phyloP scores from a whole-genome alignment of 73 alveolate species.

The Paramecium pentaurelia region DNA sequence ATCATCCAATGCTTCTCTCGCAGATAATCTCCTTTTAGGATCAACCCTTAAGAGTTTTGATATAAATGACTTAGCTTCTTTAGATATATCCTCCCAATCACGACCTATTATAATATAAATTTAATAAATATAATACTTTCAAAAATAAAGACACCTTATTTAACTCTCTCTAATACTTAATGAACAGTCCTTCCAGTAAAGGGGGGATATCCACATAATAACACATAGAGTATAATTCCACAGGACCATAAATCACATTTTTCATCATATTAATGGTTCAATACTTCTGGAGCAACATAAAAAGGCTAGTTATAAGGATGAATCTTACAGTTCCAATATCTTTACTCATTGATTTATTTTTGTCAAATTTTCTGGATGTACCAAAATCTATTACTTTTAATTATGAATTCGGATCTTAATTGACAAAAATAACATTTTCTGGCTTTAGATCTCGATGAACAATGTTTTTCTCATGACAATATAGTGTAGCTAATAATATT shows the following conservation, averaged over 20 bases:
- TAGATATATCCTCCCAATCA: conserved; percentile 63
- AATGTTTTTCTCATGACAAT: conserved; percentile 82
- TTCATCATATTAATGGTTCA: conserved; percentile 62
- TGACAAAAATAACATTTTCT: conserved; percentile 82
- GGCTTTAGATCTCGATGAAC: conserved; percentile 94
- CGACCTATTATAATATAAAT: neutral
- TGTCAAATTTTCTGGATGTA: conserved; percentile 63
- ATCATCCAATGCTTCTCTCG: conserved; percentile 57
- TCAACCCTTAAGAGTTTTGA: conserved; percentile 58
- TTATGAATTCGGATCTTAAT: conserved; percentile 58
- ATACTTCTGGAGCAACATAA: conserved; percentile 75
- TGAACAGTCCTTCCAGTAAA: conserved; percentile 63
- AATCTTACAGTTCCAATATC: conserved; percentile 56
- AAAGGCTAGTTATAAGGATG: conserved; percentile 1
- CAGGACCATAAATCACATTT: conserved; percentile 76
- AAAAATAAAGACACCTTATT: conserved; percentile 43
- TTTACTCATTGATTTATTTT: conserved; percentile 47
- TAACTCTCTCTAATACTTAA: conserved; percentile 62
- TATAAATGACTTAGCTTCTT: conserved; percentile 65
- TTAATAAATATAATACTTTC: neutral
- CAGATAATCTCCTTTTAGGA: conserved; percentile 60
- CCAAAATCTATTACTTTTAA: conserved; percentile 95
- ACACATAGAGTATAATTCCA: conserved; percentile 69
- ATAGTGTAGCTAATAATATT: conserved; percentile 73
- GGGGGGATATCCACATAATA: conserved; percentile 69